Percentiles rank a stretch among this genome's conserved stretches.
phyloP scores from a whole-genome alignment of 2,329 filamentous ascomycete species.

The Verticillium isaacii region DNA sequence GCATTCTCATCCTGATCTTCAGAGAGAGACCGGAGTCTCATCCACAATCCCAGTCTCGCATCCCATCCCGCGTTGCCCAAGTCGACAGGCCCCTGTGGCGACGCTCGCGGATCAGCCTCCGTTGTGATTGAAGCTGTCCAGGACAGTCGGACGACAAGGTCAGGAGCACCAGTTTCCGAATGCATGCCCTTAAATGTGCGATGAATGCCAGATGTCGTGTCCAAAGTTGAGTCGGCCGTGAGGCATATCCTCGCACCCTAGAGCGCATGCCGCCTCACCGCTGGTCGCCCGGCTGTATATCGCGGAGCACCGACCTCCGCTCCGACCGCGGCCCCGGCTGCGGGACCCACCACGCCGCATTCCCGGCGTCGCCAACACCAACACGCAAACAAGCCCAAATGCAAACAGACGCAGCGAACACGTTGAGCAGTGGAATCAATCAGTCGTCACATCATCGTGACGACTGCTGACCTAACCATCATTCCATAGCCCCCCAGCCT shows the following conservation, averaged over 20 bases:
- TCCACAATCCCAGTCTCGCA: no score
- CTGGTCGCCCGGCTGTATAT: background rate
- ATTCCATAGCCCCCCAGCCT: background rate
- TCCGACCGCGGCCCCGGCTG: background rate
- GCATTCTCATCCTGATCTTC: background rate
- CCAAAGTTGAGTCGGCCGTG: background rate
- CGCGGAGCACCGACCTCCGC: conserved; percentile 1
- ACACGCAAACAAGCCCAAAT: background rate
- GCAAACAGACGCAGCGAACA: background rate
- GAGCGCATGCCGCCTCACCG: background rate
- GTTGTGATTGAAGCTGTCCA: background rate
- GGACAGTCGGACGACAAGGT: background rate
- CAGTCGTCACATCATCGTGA: background rate
- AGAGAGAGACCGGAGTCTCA: background rate
- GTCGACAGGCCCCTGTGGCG: background rate
- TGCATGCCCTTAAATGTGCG: background rate
- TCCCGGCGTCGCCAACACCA: background rate
- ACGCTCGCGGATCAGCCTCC: background rate
- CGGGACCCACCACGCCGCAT: background rate
- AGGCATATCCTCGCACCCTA: background rate
- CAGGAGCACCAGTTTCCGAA: background rate
- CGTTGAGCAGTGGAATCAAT: background rate
- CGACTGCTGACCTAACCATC: background rate
- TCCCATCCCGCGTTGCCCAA: background rate
- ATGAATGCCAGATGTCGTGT: background rate